Evolutionary conservation across 148 eudicot genomes (phyloP).

Genomic region (Heliosperma pusillum): DNA sequence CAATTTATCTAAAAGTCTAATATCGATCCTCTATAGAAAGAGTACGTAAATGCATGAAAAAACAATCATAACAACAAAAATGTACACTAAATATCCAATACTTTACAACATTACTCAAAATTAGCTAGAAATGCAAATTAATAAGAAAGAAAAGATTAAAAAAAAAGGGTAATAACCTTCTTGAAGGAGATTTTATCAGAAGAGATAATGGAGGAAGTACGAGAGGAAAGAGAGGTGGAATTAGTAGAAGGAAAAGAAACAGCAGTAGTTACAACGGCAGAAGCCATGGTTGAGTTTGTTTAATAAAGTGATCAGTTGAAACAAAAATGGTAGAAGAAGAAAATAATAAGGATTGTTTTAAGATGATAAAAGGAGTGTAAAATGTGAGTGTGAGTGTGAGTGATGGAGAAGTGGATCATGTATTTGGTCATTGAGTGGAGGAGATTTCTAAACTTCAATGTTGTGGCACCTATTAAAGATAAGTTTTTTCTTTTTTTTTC

Average conservation of each 20-base stretch:
- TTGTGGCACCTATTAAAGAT: constrained; percentile 60
- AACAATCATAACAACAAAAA: neutral
- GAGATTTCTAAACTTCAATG: constrained; percentile 48
- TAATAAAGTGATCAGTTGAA: constrained; percentile 9
- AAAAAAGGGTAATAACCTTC: constrained; percentile 50
- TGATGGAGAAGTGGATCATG: constrained; percentile 39
- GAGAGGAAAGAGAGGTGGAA: constrained; percentile 47
- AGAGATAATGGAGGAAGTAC: constrained; percentile 51
- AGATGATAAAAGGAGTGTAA: neutral
- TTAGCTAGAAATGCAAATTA: too few species aligned
- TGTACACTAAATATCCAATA: too few species aligned
- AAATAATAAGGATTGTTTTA: neutral
- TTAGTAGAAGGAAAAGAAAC: constrained; percentile 82
- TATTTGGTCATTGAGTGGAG: constrained; percentile 68
- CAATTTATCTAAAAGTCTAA: too few species aligned
- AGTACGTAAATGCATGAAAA: too few species aligned
- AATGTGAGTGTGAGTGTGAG: constrained; percentile 5
- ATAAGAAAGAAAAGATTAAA: neutral
- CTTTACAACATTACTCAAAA: too few species aligned
- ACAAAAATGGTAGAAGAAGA: constrained; percentile 9
- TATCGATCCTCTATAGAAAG: too few species aligned
- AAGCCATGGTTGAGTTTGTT: constrained; percentile 54
- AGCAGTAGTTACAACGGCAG: constrained; percentile 75
- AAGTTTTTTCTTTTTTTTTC: constrained; percentile 30
- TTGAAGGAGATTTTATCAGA: constrained; percentile 52